Conservation (phyloP, 1,284 basidiomycete species). For the Moesziomyces globuligerus region DNA sequence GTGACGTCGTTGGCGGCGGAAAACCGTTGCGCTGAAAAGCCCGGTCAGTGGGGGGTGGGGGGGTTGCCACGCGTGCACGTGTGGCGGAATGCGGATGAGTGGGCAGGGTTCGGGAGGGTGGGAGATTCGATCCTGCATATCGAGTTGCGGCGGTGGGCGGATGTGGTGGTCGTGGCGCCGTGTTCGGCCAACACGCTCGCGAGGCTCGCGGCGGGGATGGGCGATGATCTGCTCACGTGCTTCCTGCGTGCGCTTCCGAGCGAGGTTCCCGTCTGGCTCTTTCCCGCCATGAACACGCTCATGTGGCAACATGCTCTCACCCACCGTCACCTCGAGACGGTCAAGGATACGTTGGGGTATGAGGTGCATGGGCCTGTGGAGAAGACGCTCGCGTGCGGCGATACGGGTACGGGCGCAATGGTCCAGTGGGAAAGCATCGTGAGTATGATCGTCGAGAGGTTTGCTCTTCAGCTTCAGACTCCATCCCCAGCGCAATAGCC, state of each 20-base stretch:
- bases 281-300: slow-evolving; percentile 97
- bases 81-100: slow-evolving; percentile 93
- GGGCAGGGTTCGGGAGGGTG: slow-evolving; percentile 77
- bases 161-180: slow-evolving; percentile 90
- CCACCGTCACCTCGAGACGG: slow-evolving; percentile 77
- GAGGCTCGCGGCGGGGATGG: slow-evolving; percentile 87
- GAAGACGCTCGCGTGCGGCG: slow-evolving; percentile 89
- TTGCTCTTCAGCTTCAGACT: slow-evolving; percentile 20
- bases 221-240: slow-evolving; percentile 90
- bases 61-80: slow-evolving; percentile 72
- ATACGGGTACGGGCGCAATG: slow-evolving; percentile 75
- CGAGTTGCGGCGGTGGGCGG: slow-evolving; percentile 91
- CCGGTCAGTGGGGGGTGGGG: too few relatives aligned
- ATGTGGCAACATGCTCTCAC: slow-evolving; percentile 98
- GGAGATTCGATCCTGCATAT: slow-evolving; percentile 96
- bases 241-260: slow-evolving; percentile 86
- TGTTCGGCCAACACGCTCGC: slow-evolving; percentile 94
- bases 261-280: slow-evolving; percentile 83
- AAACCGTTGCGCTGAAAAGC: slow-evolving; percentile 40
- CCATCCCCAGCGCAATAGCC: too few relatives aligned
- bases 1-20: slow-evolving; percentile 42
- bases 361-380: slow-evolving; percentile 84
- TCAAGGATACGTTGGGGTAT: slow-evolving; percentile 81
- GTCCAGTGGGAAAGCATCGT: slow-evolving; percentile 61
- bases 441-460: slow-evolving; percentile 26